These are phyloP conservation scores for Xylariales sp. DNA, from an alignment of 2,329 filamentous ascomycete species.

Conservation along the genomic window DNA sequence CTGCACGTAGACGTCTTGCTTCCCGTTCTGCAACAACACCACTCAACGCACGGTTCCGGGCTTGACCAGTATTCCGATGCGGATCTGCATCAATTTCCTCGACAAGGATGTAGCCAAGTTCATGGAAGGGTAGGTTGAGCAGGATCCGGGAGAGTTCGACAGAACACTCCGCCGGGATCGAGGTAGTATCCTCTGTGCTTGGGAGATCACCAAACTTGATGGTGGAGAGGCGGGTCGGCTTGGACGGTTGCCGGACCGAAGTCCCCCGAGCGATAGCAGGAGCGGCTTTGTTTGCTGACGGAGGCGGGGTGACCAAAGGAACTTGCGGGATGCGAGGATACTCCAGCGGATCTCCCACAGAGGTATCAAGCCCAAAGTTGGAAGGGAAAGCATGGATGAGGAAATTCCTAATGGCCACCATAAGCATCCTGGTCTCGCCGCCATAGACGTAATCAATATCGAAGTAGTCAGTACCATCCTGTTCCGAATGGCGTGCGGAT, in stretches of 20 bases:
- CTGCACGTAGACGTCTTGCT: slow-evolving; percentile 41
- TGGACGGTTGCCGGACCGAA: slow-evolving; percentile 27
- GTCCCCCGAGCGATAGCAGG: slow-evolving; percentile 35
- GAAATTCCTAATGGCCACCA: slow-evolving; percentile 54
- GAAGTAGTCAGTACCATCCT: slow-evolving; percentile 12
- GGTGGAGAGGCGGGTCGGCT: slow-evolving; percentile 51
- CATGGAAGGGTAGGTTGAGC: slow-evolving; percentile 63
- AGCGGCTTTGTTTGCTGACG: slow-evolving; percentile 29
- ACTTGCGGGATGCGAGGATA: slow-evolving; percentile 43
- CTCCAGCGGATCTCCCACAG: slow-evolving; percentile 28
- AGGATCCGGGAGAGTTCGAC: slow-evolving; percentile 60
- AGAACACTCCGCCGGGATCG: slow-evolving; percentile 30
- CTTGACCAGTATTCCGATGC: slow-evolving; percentile 44
- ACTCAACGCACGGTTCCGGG: slow-evolving; percentile 44
- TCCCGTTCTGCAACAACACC: slow-evolving; percentile 55
- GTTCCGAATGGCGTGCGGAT: slow-evolving; percentile 23
- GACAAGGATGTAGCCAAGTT: slow-evolving; percentile 63
- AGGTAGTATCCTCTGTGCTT: slow-evolving; percentile 24
- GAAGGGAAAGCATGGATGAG: slow-evolving; percentile 55
- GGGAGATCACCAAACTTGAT: slow-evolving; percentile 70
- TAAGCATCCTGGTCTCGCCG: slow-evolving; percentile 47
- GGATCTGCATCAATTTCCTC: slow-evolving; percentile 49
- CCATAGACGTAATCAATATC: slow-evolving; percentile 45
- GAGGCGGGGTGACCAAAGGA: slow-evolving; percentile 26
- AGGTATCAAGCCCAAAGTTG: slow-evolving; percentile 54